Percentiles rank a stretch among this genome's conserved stretches.
These are phyloP conservation scores for Crithidia bombi DNA, from an alignment of 208 protist species.

Conservation along the genomic window DNA sequence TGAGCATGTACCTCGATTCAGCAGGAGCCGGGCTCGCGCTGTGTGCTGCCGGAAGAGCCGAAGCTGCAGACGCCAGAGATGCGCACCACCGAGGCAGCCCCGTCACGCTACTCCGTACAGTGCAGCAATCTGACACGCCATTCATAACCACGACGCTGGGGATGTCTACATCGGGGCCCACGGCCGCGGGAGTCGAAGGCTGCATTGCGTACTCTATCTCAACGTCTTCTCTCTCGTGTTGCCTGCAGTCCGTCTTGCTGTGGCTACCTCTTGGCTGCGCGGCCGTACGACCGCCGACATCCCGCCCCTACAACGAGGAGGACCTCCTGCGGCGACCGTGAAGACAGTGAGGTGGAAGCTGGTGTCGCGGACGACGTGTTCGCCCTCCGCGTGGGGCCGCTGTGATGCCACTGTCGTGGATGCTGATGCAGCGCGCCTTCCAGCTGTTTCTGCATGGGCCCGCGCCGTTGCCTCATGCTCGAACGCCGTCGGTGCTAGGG, in stretches of 20 bases:
- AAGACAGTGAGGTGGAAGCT: conserved; percentile 95
- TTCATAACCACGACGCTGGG: conserved; percentile 97
- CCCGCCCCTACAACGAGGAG: conserved; percentile 84
- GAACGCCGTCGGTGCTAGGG: no score
- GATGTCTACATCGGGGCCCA: conserved; percentile 87
- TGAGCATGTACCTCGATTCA: conserved; percentile 35
- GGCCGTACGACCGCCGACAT: conserved; percentile 94
- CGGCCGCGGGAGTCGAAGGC: conserved; percentile 54
- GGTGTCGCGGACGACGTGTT: conserved; percentile 95
- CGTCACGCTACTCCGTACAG: conserved; percentile 68
- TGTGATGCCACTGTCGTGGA: no score
- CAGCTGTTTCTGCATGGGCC: conserved; percentile 91
- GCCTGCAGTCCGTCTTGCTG: conserved; percentile 93
- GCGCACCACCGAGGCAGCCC: conserved; percentile 17
- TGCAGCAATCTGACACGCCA: conserved; percentile 58
- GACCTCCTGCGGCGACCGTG: conserved; percentile 62
- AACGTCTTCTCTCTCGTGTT: conserved; percentile 96
- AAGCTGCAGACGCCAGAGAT: conserved; percentile 1
- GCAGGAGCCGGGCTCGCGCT: conserved; percentile 3
- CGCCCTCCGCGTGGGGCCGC: conserved; percentile 77
- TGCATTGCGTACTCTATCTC: conserved; percentile 96
- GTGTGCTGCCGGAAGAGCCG: neutral
- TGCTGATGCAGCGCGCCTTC: conserved; percentile 85
- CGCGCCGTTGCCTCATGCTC: no score
- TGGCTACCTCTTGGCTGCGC: conserved; percentile 95